Base-by-base conservation (phyloP, 108 stramenopile genomes). In the Pseudonitzschia pungens region DNA sequence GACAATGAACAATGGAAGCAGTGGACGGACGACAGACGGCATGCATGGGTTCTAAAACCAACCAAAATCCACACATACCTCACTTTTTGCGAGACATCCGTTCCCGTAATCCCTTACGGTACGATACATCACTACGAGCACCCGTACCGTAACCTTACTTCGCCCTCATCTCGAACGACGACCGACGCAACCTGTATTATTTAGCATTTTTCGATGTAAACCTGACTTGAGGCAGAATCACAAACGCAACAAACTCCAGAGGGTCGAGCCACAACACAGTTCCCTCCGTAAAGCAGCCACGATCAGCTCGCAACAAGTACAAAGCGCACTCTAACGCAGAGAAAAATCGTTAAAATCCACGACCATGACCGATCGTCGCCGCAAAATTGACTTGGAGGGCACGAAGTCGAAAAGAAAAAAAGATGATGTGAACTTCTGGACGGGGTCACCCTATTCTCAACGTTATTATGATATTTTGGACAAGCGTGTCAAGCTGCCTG, bases 401-500 rank as follows among this genome's bases (percentile, higher is more conserved):
- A 29, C 11, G 24, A 68, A 52, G 36, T 50, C 42, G 26, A 73
- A 73, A 41, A 56, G 58, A 29, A 65, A 55, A 65, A 63, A 57
- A 22, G 70, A 69, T 51, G 82, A 77, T n/a, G 57, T 85, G 50
- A 99, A 99, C 83, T 95, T 92, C 20, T 93, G 94, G 92, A 97
- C 93, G 22, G 84, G 83, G 27, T 70, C 60, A 31, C 81, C 93
- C n/a, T 96, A 81, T 75, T 87, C 89, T 0, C 20, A 83, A 6
- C 51, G 63, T 15, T 96, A 96, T 59, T 84, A 83, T 48, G 70
- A 77, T 41, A 71, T 82, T 41, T 76, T 96, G 11, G 81, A 84
- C 74, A 92, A 87, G 65, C 87, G 99, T 9, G 65, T 84, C 31
- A 85, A 92, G 68, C 91, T 99, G 0, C 99, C 99, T 0, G 98